Base-by-base conservation (phyloP, 2,329 filamentous ascomycete genomes). In the Fusarium globosum region DNA sequence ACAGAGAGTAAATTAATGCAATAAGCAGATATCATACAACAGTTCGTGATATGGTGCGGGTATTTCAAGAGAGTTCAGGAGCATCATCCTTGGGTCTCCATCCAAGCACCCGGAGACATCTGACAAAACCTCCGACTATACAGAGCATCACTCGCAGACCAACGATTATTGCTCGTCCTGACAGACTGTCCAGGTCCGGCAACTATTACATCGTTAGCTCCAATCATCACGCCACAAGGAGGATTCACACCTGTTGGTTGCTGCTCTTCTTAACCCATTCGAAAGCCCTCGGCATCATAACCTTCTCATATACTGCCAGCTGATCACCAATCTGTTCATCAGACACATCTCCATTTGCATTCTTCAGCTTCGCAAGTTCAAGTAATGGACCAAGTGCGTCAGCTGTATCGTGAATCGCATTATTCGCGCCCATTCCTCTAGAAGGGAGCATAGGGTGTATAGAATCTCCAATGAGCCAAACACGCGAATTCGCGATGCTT, bases 301-400 rank as follows among this genome's bases (percentile, higher is more conserved):
- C 7, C 1, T 64, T 49, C 7, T 64, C 56, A 8, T 49, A 61
- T 0, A 49, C 16, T 9, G 4, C 16, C 6, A 64, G 11, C 4
- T 61, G 15, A 0, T 0, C 3, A 5, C 26, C 1, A 0, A 38
- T 16, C 1, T 48, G 4, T 4, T 21, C 20, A 13, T 64, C 42
- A 5, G n/a, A 42, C 5, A 64, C 20, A 7, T 2, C 2, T 0
- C 23, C 61, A 1, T 30, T 0, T 0, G 4, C 7, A 2, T 1
- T 16, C 7, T 61, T 61, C 11, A 56, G 0, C 7, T 18, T 6
- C 0, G 36, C 7, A 11, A 64, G 43, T 5, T 41, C 20, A 0
- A 64, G 23, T 3, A 64, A 9, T 4, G 61, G 55, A 8, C 23
- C 28, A 2, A 64, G 42, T 30, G 61, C 55, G 26, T 61, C 43